Conservation (phyloP, 305 asterid genomes). For the Fraxinus latifolia region DNA sequence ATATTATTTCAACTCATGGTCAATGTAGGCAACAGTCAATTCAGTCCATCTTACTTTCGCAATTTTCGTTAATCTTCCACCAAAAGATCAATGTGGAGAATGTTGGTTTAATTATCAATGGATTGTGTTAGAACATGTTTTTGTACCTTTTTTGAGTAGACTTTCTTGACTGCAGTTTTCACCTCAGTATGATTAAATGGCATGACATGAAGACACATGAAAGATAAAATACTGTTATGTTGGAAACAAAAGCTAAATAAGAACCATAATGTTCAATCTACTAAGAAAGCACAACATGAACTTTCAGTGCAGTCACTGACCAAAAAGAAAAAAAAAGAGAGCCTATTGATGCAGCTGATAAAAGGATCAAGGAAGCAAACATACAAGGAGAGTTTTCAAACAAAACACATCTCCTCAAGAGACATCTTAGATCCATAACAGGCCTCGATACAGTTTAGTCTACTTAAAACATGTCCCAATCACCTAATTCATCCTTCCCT, state of each 20-base stretch:
- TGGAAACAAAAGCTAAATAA: conserved; percentile 10
- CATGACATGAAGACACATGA: conserved; percentile 26
- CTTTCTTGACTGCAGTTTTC: conserved; percentile 60
- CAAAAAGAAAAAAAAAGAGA: background rate
- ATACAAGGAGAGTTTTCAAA: background rate
- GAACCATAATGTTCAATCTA: conserved; percentile 12
- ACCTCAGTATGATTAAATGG: conserved; percentile 29
- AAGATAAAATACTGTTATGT: conserved; percentile 16
- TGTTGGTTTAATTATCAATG: background rate
- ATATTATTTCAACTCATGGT: conserved; percentile 18
- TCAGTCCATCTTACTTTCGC: background rate
- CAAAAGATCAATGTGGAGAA: conserved; percentile 15
- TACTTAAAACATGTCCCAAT: background rate
- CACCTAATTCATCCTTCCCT: background rate
- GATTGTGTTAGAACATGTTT: conserved; percentile 12
- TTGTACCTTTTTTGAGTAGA: conserved; percentile 74
- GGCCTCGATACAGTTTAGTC: background rate
- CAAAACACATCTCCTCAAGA: background rate
- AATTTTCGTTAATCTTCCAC: background rate
- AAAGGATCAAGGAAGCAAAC: background rate
- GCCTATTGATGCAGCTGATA: background rate
- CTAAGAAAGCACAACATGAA: conserved; percentile 5
- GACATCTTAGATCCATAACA: background rate
- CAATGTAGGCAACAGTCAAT: conserved; percentile 7
- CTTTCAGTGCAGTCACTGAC: background rate